A percentile compares a stretch with the other conserved stretches of the same genome.
Evolutionary conservation across 2,329 filamentous ascomycete genomes (phyloP).

Genomic region (Cladophialophora immunda): DNA sequence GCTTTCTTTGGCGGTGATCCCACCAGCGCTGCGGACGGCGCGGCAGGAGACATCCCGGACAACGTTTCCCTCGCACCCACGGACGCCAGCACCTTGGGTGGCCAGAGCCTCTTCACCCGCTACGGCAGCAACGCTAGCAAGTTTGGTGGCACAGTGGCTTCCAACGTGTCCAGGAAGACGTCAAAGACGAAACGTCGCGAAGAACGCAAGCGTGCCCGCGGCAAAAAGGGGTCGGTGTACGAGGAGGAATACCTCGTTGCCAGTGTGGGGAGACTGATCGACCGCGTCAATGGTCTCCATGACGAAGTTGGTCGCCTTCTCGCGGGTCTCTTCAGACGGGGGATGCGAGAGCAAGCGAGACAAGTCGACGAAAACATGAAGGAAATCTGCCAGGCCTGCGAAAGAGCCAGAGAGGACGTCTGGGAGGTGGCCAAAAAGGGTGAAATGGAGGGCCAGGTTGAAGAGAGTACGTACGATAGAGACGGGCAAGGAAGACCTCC

Average conservation of each 20-base stretch:
- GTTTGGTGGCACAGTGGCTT: constrained; percentile 65
- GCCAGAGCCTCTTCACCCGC: constrained; percentile 88
- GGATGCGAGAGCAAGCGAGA: constrained; percentile 86
- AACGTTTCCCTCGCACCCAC: constrained; percentile 92
- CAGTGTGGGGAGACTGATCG: constrained; percentile 81
- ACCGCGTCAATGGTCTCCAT: constrained; percentile 77
- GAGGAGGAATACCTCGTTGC: constrained; percentile 97
- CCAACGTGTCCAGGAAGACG: constrained; percentile 78
- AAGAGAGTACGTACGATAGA: constrained; percentile 31
- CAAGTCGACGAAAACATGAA: constrained; percentile 77
- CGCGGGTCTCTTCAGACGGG: constrained; percentile 77
- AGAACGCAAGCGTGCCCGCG: constrained; percentile 91
- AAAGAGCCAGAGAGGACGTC: constrained; percentile 73
- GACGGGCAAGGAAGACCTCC: constrained; percentile 40
- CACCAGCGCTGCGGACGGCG: constrained; percentile 57
- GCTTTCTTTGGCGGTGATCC: constrained; percentile 86
- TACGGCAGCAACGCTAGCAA: constrained; percentile 70
- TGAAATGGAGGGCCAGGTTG: constrained; percentile 34
- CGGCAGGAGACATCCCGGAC: constrained; percentile 79
- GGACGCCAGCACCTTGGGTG: constrained; percentile 76
- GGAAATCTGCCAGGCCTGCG: constrained; percentile 77
- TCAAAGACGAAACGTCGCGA: constrained; percentile 88
- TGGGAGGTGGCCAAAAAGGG: constrained; percentile 59
- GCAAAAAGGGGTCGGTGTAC: constrained; percentile 96
- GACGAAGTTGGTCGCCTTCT: constrained; percentile 79